A percentile compares a stretch with the other conserved stretches of the same genome.
These are phyloP conservation scores for Furcasterigmium furcatum DNA, from an alignment of 2,329 filamentous ascomycete species.

Conservation along the genomic window DNA sequence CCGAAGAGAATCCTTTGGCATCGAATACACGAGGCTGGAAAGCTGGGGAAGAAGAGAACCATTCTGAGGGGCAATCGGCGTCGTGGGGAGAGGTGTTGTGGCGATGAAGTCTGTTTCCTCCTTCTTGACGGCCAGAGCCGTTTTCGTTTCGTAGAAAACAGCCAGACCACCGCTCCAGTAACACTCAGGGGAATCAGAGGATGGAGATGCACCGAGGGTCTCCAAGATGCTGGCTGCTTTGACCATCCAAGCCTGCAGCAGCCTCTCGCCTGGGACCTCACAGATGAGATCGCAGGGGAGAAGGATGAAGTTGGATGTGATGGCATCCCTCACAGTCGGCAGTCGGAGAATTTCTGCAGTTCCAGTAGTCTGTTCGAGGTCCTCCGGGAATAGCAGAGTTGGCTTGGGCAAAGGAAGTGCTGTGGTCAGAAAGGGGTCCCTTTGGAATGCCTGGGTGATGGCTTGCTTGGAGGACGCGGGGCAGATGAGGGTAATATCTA, in stretches of 20 bases:
- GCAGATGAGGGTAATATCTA: constrained; percentile 61
- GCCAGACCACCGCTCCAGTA: constrained; percentile 73
- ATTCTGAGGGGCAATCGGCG: constrained; percentile 40
- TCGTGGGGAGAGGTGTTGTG: constrained; percentile 64
- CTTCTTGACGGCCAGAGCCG: constrained; percentile 72
- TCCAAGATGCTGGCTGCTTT: constrained; percentile 68
- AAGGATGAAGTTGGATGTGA: constrained; percentile 84
- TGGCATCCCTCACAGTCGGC: constrained; percentile 72
- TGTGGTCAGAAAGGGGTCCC: constrained; percentile 70
- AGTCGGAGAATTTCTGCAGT: constrained; percentile 86
- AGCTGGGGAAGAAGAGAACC: constrained; percentile 65
- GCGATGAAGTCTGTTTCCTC: constrained; percentile 93
- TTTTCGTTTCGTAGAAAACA: constrained; percentile 87
- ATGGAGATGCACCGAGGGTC: constrained; percentile 46
- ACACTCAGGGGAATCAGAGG: constrained; percentile 31
- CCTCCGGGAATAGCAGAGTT: constrained; percentile 71
- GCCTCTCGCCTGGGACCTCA: constrained; percentile 76
- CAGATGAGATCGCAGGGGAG: constrained; percentile 93
- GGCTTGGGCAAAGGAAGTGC: constrained; percentile 69
- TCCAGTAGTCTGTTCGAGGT: constrained; percentile 77
- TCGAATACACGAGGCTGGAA: constrained; percentile 78
- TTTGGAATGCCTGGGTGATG: constrained; percentile 68
- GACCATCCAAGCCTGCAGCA: constrained; percentile 91
- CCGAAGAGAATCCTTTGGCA: constrained; percentile 85
- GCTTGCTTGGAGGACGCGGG: constrained; percentile 64